Conservation (phyloP, 1,284 basidiomycete species). For the Malassezia pachydermatis region DNA sequence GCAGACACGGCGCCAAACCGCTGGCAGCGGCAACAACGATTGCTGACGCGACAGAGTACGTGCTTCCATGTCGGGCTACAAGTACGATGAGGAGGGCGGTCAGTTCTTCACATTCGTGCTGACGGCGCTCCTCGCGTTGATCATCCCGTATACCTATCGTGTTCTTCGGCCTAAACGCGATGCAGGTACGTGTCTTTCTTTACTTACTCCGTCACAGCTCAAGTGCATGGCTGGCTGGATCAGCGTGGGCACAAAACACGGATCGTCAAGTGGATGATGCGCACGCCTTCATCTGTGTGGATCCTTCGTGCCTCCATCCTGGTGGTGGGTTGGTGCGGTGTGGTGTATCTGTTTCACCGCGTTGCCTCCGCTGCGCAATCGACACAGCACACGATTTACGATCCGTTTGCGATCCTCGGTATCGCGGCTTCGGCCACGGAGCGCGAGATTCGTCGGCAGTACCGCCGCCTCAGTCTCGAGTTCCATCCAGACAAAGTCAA, state of each 20-base stretch:
- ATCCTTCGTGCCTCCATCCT: constrained; percentile 46
- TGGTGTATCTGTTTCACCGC: constrained; percentile 61
- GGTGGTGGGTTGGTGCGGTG: constrained; percentile 63
- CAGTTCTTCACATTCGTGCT: constrained; percentile 47
- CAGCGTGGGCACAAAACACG: constrained; percentile 35
- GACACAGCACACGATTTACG: constrained; percentile 54
- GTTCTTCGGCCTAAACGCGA: constrained; percentile 15
- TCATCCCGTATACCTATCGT: constrained; percentile 43
- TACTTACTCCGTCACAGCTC: background rate
- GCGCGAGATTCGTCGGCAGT: constrained; percentile 92
- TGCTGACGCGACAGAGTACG: too few species aligned
- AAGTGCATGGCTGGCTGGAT: constrained; percentile 35
- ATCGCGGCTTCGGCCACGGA: constrained; percentile 68
- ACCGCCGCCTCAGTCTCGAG: constrained; percentile 64
- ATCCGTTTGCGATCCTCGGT: constrained; percentile 89
- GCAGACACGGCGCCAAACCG: too few species aligned
- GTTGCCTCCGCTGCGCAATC: constrained; percentile 55
- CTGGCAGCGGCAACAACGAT: too few species aligned
- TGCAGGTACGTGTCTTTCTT: background rate
- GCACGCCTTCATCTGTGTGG: background rate
- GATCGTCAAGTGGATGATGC: constrained; percentile 19
- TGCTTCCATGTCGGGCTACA: constrained; percentile 42
- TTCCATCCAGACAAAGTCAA: constrained; percentile 90
- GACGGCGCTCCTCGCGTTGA: constrained; percentile 39
- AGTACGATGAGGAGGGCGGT: constrained; percentile 48